A percentile compares a stretch with the other conserved stretches of the same genome.
Evolutionary conservation across 352 stramenopile genomes (phyloP).

Genomic region (Pythium phragmitis): DNA sequence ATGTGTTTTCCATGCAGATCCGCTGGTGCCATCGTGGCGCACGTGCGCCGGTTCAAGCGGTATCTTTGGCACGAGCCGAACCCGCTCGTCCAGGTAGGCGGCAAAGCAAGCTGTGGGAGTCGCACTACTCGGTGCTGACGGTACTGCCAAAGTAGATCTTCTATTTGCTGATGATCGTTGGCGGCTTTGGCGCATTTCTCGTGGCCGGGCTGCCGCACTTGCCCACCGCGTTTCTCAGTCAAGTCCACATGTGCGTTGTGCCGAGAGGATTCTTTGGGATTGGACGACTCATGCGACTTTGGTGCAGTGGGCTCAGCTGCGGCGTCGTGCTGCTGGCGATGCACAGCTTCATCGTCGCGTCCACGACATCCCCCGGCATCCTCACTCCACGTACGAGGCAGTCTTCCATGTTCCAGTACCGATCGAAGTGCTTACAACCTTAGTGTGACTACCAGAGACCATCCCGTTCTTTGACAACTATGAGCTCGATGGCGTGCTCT

Average conservation of each 20-base stretch:
- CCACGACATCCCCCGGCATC: conserved; percentile 40
- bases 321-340: conserved; percentile 40
- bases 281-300: neutral
- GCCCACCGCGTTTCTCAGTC: conserved; percentile 38
- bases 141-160: conserved; percentile 33
- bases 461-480: conserved; percentile 58
- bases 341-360: conserved; percentile 51
- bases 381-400: conserved; percentile 39
- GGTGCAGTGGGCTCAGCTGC: conserved; percentile 36
- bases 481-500: conserved; percentile 47
- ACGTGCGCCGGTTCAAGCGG: conserved; percentile 17
- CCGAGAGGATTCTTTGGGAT: neutral
- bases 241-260: conserved; percentile 38
- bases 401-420: neutral
- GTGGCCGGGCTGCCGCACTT: conserved; percentile 40
- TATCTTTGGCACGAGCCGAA: conserved; percentile 35
- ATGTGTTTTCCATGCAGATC: neutral
- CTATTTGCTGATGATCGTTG: conserved; percentile 58
- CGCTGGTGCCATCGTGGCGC: neutral
- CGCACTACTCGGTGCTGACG: too few relatives aligned
- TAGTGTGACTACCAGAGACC: conserved; percentile 30
- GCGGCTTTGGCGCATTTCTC: conserved; percentile 61
- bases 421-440: neutral
- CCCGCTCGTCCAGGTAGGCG: conserved; percentile 32
- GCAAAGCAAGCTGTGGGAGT: too few relatives aligned